phyloP scores from a whole-genome alignment of 192 early-diverging fungal species.

The Linnemannia schmuckeri region DNA sequence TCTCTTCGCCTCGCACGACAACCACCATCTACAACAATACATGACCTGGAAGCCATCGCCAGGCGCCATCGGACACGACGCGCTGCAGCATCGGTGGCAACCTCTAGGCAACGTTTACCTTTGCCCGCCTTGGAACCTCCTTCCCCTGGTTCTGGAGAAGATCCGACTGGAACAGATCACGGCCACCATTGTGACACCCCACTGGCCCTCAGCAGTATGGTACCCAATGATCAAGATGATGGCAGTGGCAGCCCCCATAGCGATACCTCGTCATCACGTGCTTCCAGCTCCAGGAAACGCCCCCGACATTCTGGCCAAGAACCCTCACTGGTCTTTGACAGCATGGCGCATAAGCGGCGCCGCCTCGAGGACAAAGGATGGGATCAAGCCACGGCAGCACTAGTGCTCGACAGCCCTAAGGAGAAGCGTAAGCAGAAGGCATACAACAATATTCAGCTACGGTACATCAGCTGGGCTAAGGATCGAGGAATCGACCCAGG shows the following conservation, averaged over 20 bases:
- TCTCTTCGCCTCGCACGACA: too few relatives aligned
- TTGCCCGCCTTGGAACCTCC: conserved; percentile 41
- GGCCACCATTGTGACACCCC: conserved; percentile 32
- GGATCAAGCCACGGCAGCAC: background rate
- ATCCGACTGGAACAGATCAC: conserved; percentile 3
- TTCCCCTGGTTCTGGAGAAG: conserved; percentile 13
- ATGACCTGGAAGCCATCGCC: too few relatives aligned
- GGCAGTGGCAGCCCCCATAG: background rate
- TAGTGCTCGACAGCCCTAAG: background rate
- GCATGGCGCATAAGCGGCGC: conserved; percentile 27
- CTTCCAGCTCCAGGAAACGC: conserved; percentile 23
- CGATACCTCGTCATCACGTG: conserved; percentile 13
- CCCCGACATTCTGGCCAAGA: conserved; percentile 16
- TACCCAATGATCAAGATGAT: conserved; percentile 20
- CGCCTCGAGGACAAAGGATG: background rate
- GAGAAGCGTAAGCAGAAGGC: background rate
- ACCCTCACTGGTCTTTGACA: conserved; percentile 19
- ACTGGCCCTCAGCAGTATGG: conserved; percentile 31
- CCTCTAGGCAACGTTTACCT: conserved; percentile 26
- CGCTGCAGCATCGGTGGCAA: background rate
- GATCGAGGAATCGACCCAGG: conserved; percentile 1
- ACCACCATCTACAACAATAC: too few relatives aligned
- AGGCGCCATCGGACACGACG: too few relatives aligned
- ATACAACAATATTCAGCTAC: background rate
- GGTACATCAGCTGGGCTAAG: conserved; percentile 1